A percentile compares a stretch with the other conserved stretches of the same genome.
Evolutionary conservation across 257 asterid genomes (phyloP).

Genomic region (Pogostemon cablin): DNA sequence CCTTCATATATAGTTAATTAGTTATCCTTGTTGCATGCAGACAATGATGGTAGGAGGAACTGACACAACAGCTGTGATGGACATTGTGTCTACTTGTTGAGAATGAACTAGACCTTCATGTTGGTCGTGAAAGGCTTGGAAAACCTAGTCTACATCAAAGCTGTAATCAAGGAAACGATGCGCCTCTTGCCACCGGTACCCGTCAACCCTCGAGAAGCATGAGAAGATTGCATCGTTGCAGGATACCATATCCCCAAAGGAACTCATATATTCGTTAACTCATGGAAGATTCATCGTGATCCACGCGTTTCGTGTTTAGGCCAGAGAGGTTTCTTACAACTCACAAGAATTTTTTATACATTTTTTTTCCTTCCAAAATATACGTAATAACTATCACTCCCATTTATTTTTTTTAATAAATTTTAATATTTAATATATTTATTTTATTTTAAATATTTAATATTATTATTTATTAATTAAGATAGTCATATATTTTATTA

Average conservation of each 20-base stretch:
- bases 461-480: too few species aligned
- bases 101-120: constrained; percentile 47
- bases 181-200: constrained; percentile 47
- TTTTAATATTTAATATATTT: too few species aligned
- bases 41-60: constrained; percentile 42
- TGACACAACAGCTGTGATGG: constrained; percentile 49
- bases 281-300: constrained; percentile 54
- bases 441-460: too few species aligned
- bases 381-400: too few species aligned
- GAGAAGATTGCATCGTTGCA: constrained; percentile 42
- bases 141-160: constrained; percentile 47
- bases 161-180: constrained; percentile 54
- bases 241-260: constrained; percentile 50
- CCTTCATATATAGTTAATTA: too few species aligned
- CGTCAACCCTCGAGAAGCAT: constrained; percentile 32
- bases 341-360: too few species aligned
- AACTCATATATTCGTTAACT: constrained; percentile 44
- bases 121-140: constrained; percentile 44
- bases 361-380: too few species aligned
- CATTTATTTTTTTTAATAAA: too few species aligned
- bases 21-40: too few species aligned
- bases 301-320: constrained; percentile 41
- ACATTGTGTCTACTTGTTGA: constrained; percentile 39
- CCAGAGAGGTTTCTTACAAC: constrained; percentile 60
- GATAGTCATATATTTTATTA: too few species aligned